Conservation (phyloP, 73 alveolate genomes). For the Stentor coeruleus region DNA sequence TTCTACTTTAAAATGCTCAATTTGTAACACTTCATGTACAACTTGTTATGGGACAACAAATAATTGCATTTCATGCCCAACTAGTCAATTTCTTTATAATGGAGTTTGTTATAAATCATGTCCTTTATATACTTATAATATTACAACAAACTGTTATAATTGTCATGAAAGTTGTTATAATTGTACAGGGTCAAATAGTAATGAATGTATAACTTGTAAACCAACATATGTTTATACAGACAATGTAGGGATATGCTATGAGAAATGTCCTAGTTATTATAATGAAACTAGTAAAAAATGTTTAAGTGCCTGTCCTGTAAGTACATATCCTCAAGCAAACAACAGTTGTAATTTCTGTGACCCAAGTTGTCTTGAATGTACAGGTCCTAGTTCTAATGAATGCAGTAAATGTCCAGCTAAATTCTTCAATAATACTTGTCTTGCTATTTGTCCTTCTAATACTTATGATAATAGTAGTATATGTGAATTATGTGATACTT, state of each 20-base stretch:
- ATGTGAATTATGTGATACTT: not conserved
- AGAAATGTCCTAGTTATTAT: not conserved
- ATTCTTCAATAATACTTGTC: not conserved
- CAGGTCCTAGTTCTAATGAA: not conserved
- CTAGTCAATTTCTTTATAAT: not conserved
- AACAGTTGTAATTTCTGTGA: not conserved
- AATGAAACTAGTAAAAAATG: not conserved
- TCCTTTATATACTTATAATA: not conserved
- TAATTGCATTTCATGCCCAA: not conserved
- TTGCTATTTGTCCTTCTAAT: conserved; percentile 3
- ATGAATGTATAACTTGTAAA: not conserved
- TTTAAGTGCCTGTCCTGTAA: not conserved
- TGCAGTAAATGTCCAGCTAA: not conserved
- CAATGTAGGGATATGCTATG: conserved; percentile 8
- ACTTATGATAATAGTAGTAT: not conserved
- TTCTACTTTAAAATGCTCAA: not conserved
- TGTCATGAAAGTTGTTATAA: not conserved
- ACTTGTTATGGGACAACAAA: not conserved
- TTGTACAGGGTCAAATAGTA: not conserved
- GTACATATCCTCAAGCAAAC: not conserved
- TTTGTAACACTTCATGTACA: not conserved
- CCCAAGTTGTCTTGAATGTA: not conserved
- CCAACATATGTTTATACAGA: not conserved
- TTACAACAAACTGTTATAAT: not conserved
- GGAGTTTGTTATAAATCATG: not conserved